Percentiles rank a stretch among this genome's conserved stretches.
These are phyloP conservation scores for Coleophoma cylindrospora DNA, from an alignment of 2,329 filamentous ascomycete genomes.

Conservation along the genomic window DNA sequence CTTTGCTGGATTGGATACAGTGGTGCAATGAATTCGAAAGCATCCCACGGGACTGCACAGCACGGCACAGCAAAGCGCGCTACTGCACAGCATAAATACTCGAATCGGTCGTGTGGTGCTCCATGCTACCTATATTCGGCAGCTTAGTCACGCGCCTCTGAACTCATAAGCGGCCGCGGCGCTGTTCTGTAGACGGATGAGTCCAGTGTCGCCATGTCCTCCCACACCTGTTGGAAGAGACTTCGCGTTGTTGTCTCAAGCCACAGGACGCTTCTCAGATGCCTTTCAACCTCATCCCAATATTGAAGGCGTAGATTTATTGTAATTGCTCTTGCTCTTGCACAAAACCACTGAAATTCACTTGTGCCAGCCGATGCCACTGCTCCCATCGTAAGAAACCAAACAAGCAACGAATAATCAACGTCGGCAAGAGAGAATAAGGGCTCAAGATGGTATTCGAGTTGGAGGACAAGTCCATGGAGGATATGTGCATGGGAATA, in stretches of 20 bases:
- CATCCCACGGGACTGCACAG: too few species aligned
- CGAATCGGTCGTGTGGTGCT: too few species aligned
- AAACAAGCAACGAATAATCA: slow-evolving; percentile 29
- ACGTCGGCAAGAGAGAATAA: slow-evolving; percentile 6
- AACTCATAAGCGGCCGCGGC: background rate
- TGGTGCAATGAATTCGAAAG: too few species aligned
- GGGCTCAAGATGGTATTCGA: slow-evolving; percentile 26
- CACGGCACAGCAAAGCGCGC: too few species aligned
- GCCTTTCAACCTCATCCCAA: slow-evolving; percentile 18
- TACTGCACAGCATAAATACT: too few species aligned
- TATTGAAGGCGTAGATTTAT: slow-evolving; percentile 1
- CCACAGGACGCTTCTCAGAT: slow-evolving; percentile 26
- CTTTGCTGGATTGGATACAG: too few species aligned
- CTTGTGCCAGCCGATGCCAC: slow-evolving; percentile 25
- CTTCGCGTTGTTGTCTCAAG: slow-evolving; percentile 16
- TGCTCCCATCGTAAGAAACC: slow-evolving; percentile 38
- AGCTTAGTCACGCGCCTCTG: background rate
- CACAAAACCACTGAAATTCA: slow-evolving; percentile 25
- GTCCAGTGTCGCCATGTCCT: slow-evolving; percentile 12
- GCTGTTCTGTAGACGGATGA: background rate
- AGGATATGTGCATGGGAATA: slow-evolving; percentile 43
- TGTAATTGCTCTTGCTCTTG: slow-evolving; percentile 13
- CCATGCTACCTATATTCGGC: too few species aligned
- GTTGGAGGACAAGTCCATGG: slow-evolving; percentile 26
- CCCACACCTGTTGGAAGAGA: slow-evolving; percentile 24